A percentile compares a stretch with the other conserved stretches of the same genome.
Conservation (phyloP, 179 eudicot species). For the Corrigiola litoralis region DNA sequence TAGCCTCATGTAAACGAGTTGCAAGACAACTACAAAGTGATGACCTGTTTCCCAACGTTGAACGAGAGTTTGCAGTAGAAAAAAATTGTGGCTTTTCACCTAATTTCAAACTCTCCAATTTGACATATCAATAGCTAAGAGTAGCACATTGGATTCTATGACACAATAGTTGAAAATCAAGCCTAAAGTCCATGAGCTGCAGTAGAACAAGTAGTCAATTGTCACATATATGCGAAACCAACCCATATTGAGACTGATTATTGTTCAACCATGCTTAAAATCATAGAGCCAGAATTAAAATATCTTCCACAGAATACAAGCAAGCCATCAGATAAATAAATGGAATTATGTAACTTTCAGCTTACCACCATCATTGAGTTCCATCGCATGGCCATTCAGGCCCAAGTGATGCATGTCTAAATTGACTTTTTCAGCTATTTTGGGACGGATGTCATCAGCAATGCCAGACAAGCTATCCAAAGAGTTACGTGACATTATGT, state of each 20-base stretch:
- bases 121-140: too few species aligned
- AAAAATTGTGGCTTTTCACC: neutral
- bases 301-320: neutral
- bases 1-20: neutral
- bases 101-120: neutral
- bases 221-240: neutral
- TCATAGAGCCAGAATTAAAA: neutral
- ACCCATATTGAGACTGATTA: neutral
- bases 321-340: neutral
- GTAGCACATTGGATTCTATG: too few species aligned
- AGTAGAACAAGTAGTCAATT: neutral
- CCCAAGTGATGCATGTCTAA: slow-evolving; percentile 31
- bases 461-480: slow-evolving; percentile 23
- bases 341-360: slow-evolving; percentile 2
- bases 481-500: slow-evolving; percentile 20
- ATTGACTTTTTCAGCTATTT: slow-evolving; percentile 25
- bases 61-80: neutral
- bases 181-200: too few species aligned
- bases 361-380: slow-evolving; percentile 37
- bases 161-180: too few species aligned
- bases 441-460: slow-evolving; percentile 24
- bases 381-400: slow-evolving; percentile 28
- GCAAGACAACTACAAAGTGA: neutral
- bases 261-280: neutral
- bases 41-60: neutral